phyloP scores from a whole-genome alignment of 1,284 basidiomycete genomes.

The Inonotus hispidus region DNA sequence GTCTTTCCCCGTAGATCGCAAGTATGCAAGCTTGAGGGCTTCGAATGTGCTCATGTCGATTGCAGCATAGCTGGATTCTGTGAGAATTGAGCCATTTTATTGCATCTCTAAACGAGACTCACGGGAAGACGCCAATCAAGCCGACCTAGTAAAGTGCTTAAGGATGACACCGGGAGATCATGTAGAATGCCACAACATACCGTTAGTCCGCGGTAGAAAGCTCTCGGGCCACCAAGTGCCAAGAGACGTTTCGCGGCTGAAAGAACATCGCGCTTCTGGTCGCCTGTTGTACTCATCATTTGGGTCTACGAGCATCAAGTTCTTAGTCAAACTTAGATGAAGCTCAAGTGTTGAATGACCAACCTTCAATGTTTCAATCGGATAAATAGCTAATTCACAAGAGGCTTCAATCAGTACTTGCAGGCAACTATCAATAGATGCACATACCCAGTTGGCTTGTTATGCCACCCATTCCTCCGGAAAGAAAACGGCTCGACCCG shows the following conservation, averaged over 20 bases:
- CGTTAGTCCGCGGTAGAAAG: constrained; percentile 89
- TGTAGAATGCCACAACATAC: constrained; percentile 42
- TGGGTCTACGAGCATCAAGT: constrained; percentile 54
- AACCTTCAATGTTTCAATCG: constrained; percentile 84
- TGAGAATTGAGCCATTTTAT: constrained; percentile 4
- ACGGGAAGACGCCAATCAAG: constrained; percentile 87
- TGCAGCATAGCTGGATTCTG: constrained; percentile 60
- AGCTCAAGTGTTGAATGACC: neutral
- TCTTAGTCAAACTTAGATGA: constrained; percentile 9
- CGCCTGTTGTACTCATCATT: constrained; percentile 83
- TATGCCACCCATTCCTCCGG: constrained; percentile 94
- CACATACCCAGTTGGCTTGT: constrained; percentile 83
- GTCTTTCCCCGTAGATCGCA: constrained; percentile 72
- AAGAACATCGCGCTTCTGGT: constrained; percentile 54
- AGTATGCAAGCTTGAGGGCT: constrained; percentile 81
- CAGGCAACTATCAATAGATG: neutral
- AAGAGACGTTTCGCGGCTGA: constrained; percentile 64
- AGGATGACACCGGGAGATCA: neutral
- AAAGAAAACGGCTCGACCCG: constrained; percentile 87
- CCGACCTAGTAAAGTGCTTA: constrained; percentile 58
- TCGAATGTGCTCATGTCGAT: constrained; percentile 97
- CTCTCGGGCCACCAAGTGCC: constrained; percentile 75
- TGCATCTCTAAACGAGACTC: constrained; percentile 29
- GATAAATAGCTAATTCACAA: constrained; percentile 69
- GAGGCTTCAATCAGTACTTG: neutral